phyloP scores from a whole-genome alignment of 805 yeast genomes.

The Jamesozyma rosinii region DNA sequence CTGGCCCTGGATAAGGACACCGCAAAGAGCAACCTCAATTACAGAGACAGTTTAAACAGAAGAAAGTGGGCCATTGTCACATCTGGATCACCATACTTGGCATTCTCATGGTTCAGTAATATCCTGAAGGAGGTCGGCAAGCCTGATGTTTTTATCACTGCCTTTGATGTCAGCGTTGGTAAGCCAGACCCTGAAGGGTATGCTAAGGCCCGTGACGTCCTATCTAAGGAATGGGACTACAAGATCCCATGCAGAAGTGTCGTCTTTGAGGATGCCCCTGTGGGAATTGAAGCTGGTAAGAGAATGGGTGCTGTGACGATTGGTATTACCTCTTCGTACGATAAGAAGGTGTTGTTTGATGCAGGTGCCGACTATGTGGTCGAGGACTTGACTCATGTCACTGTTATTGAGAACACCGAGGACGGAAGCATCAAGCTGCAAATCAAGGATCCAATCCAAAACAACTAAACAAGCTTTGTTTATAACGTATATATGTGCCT shows the following conservation, averaged over 20 bases:
- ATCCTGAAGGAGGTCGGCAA: slow-evolving; percentile 43
- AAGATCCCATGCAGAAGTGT: slow-evolving; percentile 31
- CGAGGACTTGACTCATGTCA: slow-evolving; percentile 41
- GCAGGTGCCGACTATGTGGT: slow-evolving; percentile 78
- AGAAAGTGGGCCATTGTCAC: slow-evolving; percentile 76
- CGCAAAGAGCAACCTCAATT: slow-evolving; percentile 11
- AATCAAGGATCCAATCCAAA: slow-evolving; percentile 7
- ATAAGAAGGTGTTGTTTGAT: slow-evolving; percentile 48
- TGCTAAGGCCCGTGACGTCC: slow-evolving; percentile 43
- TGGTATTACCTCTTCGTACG: slow-evolving; percentile 69
- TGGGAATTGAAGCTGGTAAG: slow-evolving; percentile 70
- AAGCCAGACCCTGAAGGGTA: slow-evolving; percentile 82
- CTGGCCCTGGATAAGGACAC: slow-evolving; percentile 36
- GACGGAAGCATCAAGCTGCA: slow-evolving; percentile 5
- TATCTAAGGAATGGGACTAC: slow-evolving; percentile 34
- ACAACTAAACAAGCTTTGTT: not conserved
- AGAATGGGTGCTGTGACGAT: slow-evolving; percentile 67
- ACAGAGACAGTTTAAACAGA: slow-evolving; percentile 18
- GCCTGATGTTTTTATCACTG: slow-evolving; percentile 73
- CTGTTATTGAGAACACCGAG: slow-evolving; percentile 9
- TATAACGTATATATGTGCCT: not conserved
- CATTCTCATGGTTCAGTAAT: slow-evolving; percentile 57
- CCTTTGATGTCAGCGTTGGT: slow-evolving; percentile 60
- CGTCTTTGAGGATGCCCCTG: slow-evolving; percentile 80
- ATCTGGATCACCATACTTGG: slow-evolving; percentile 63